Evolutionary conservation across 371 early-diverging fungal species (phyloP), one percentile per base, ranked within the genome.

Genomic region (Circinella umbellata): DNA sequence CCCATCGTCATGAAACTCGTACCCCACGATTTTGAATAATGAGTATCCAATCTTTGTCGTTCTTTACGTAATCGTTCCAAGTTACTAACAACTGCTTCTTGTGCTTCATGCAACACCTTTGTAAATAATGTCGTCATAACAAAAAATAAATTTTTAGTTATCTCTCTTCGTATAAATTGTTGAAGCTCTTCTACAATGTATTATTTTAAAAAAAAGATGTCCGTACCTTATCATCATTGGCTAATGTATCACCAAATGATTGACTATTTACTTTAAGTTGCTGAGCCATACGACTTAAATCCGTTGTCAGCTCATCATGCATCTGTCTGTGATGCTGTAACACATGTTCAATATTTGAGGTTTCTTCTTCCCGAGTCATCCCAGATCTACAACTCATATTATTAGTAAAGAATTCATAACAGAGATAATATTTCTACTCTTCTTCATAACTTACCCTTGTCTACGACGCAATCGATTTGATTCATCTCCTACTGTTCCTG

Each of bases 1-100:
- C 86, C 76, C 80, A 89, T 84, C 0, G 88, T 87, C 80, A 92
- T 80, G 59, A 90, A 91, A 36, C 89, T 91, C 7, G 93, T 93
- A 34, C 86, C 86, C 86, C 92, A 88, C 4, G 91, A 82, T 60
- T 86, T 89, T 53, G 81, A 75, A 70, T 87, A 85, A 69, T 90
- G 88, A 42, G 71, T 72, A 66, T 77, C 80, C 35, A 93, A 78
- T 63, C 92, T 79, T 10, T 72, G 68, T 37, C 88, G 82, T 65
- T 90, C 90, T 34, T 66, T 73, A 37, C 80, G 76, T 69, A 91
- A 73, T 14, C 79, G 69, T 3, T 75, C 71, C 53, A 88, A 71
- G 63, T 90, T 91, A 62, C 69, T 76, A 46, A 79, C 79, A 14
- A 92, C 82, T 6, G 80, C 74, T 42, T 80, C 73, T 36, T 83